Conservation (phyloP, 345 rosid genomes). For the Melaleuca quinquenervia region DNA sequence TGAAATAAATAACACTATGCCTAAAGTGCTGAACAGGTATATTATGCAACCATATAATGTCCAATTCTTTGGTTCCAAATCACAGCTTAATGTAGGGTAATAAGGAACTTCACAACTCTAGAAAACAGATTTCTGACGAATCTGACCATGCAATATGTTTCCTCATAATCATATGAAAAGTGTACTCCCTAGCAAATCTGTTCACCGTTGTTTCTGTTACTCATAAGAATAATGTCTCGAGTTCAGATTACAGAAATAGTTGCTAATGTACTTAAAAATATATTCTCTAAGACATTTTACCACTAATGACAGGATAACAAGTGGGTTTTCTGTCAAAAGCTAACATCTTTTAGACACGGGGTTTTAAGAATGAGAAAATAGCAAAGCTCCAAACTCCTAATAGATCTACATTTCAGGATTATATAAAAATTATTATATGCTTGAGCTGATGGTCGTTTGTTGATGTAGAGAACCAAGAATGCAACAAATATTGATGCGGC, state of each 20-base stretch:
- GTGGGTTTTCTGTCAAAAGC: background rate
- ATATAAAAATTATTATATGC: background rate
- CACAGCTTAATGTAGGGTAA: background rate
- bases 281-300: background rate
- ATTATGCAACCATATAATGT: background rate
- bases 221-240: background rate
- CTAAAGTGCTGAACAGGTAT: background rate
- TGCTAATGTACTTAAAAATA: background rate
- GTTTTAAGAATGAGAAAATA: background rate
- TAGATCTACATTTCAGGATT: background rate
- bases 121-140: background rate
- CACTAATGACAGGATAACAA: background rate
- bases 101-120: background rate
- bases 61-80: background rate
- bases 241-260: background rate
- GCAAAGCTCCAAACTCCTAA: background rate
- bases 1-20: background rate
- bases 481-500: background rate
- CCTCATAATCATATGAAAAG: background rate
- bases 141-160: background rate
- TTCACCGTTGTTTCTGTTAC: background rate
- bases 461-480: background rate
- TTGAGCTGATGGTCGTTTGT: background rate
- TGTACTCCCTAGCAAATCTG: background rate
- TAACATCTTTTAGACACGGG: background rate